Evolutionary conservation across 75 land plant species (phyloP), one percentile per base, ranked within the genome.

Genomic region (Pseudotsuga menziesii): DNA sequence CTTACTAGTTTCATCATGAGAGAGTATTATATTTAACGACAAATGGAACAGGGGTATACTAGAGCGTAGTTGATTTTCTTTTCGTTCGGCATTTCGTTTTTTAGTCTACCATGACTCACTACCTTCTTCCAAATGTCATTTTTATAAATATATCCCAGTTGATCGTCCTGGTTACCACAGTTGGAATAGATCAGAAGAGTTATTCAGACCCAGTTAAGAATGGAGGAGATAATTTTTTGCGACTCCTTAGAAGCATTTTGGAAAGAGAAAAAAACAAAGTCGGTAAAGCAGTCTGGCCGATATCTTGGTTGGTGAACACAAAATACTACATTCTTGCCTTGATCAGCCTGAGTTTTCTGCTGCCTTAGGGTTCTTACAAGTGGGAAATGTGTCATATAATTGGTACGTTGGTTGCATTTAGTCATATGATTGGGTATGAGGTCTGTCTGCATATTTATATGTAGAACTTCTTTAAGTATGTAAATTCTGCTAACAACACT

Each of bases 41-140:
- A 76, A 67, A 23, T 90, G 89, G 91, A 90, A 90, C 64, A 27
- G 78, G 64, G 89, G 89, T 1, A 90, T 90, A 52, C 85, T 90
- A 15, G 63, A 61, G 14, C 81, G 87, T 63, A 89, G 87, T 58
- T 85, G 87, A 11, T 14, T 74, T n/a, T 87, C 89, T 26, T 90
- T 90, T 72, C 36, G 81, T 20, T 61, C 75, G 41, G 89, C 91
- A 7, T 83, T 90, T 23, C 59, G 3, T 19, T 58, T 79, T 11
- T 44, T 90, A 48, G 78, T 85, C 26, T 83, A 76, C 64, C 70
- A 58, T 20, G 59, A 39, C 62, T 77, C 76, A 15, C 84, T 81
- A 23, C 54, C 72, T 3, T 85, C 78, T 57, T 66, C 44, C 56
- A 23, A 81, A 7, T 35, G 74, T 5, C 56, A 0, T 1, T 76